These are phyloP conservation scores for Colletotrichum aenigma DNA, from an alignment of 2,329 filamentous ascomycete species.

Conservation along the genomic window DNA sequence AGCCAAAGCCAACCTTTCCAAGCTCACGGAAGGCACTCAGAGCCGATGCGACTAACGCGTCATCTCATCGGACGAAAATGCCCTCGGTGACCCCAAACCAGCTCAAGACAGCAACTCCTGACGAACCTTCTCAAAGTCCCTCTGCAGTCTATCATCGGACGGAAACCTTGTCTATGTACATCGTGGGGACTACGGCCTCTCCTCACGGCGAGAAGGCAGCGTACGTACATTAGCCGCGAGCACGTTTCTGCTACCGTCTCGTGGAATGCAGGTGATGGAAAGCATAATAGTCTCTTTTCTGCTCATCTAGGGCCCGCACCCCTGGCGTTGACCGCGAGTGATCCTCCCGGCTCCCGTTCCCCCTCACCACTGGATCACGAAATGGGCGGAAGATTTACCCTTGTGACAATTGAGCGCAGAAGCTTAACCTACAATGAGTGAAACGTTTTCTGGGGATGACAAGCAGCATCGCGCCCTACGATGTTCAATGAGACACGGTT, in stretches of 20 bases:
- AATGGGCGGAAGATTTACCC: neutral
- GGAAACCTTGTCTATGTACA: neutral
- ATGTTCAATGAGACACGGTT: rapidly evolving
- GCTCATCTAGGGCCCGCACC: neutral
- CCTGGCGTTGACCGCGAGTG: neutral
- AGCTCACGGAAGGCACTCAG: neutral
- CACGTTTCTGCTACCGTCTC: neutral
- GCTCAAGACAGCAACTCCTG: neutral
- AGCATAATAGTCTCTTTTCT: neutral
- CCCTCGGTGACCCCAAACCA: neutral
- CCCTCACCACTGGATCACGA: neutral
- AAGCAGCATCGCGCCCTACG: neutral
- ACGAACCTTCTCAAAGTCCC: neutral
- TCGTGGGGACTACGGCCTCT: neutral
- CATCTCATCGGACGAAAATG: neutral
- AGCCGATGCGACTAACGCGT: neutral
- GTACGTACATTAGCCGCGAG: neutral
- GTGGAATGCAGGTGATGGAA: neutral
- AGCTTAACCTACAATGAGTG: neutral
- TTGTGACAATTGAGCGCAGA: neutral
- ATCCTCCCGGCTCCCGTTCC: neutral
- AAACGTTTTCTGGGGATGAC: neutral
- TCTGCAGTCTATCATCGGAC: neutral
- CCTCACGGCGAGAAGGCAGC: neutral
- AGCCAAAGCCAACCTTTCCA: neutral